These are phyloP conservation scores for Rhinocladiella similis DNA, from an alignment of 2,329 filamentous ascomycete genomes.

Conservation along the genomic window DNA sequence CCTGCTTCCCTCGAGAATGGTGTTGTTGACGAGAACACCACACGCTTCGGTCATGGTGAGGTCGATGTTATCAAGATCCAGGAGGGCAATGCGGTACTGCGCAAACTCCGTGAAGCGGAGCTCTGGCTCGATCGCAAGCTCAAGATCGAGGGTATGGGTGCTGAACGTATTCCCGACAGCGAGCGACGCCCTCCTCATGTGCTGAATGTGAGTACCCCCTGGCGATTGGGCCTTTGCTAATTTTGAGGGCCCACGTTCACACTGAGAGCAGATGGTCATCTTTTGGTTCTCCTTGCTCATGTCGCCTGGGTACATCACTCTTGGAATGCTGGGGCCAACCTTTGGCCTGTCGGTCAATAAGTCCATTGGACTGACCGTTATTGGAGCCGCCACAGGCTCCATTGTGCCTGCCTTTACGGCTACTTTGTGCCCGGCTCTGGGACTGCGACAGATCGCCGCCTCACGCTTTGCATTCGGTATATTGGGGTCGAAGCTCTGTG, in stretches of 20 bases:
- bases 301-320: conserved; percentile 20
- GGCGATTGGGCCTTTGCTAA: not conserved
- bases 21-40: not conserved
- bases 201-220: conserved; percentile 4
- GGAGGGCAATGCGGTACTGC: conserved; percentile 2
- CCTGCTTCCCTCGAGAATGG: conserved; percentile 5
- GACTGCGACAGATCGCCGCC: conserved; percentile 30
- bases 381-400: no score
- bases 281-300: conserved; percentile 30
- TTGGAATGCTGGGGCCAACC: conserved; percentile 28
- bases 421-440: conserved; percentile 9
- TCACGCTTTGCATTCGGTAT: conserved; percentile 30
- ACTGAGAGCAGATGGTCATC: conserved; percentile 21
- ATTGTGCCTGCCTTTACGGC: conserved; percentile 6
- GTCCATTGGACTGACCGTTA: conserved; percentile 22
- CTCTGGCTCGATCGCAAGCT: conserved; percentile 10
- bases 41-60: conserved; percentile 5
- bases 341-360: conserved; percentile 28
- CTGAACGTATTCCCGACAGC: conserved; percentile 9
- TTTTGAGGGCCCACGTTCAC: not conserved
- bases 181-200: conserved; percentile 6
- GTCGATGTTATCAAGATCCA: conserved; percentile 8
- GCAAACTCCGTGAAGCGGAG: conserved; percentile 2
- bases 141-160: conserved; percentile 8
- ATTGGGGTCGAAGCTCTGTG: conserved; percentile 30